Evolutionary conservation across 73 alveolate species (phyloP), one percentile per base, ranked within the genome.

Genomic region (Breviolum minutum): DNA sequence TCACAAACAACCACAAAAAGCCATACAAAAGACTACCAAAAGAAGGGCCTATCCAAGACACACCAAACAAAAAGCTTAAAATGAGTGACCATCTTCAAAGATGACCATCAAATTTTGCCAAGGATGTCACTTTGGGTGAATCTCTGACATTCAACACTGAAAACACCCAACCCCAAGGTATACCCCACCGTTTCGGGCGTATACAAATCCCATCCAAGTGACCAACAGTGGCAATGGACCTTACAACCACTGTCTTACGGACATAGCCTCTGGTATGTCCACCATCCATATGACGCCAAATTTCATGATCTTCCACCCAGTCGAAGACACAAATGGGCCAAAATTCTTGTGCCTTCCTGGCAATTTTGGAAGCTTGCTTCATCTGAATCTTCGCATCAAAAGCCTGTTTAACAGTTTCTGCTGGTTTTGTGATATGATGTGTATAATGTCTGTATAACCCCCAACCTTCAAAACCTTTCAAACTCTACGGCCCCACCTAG

Each of bases 251-350:
- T 22, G 97, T 91, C 89, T 91, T 91, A 26, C 97, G 97, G 66
- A 91, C 81, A 26, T 73, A 74, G 63, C 97, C 97, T 2, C 97
- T 87, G 63, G 80, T 61, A 22, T 73, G 60, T 7, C 26, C 66
- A 7, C 54, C 89, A n/a, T 91, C 97, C 97, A 91, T 91, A 79
- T 91, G 97, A 32, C 97, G 85, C 97, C 97, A 91, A 80, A 91
- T 91, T 66, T 91, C 97, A 27, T 91, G 97, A 40, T 91, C 97
- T n/a, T 91, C 97, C 61, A 22, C 97, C 97, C 97, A 91, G 68
- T 91, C 89, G 66, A 91, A 91, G 80, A 91, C 79, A 88, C 97
- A 91, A 14, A 91, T 91, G 64, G 97, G 97, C 89, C 89, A 91
- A 77, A 91, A 91, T 9, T 63, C 32, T 32, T 60, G 71, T 63